Evolutionary conservation across 2,329 filamentous ascomycete genomes (phyloP).

Genomic region (Colletotrichum scovillei): DNA sequence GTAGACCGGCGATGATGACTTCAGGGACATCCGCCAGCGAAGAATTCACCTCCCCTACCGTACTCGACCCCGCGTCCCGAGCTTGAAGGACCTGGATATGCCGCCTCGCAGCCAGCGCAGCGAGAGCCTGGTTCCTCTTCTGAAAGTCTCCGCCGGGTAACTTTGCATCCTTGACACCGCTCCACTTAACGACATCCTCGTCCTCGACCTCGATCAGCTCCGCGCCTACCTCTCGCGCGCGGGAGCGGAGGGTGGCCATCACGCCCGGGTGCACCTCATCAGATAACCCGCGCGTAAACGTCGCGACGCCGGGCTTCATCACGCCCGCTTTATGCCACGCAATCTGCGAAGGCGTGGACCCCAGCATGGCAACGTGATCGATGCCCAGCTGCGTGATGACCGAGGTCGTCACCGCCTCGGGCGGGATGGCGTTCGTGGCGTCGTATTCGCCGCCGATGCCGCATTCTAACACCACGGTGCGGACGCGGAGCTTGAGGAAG

Average conservation of each 20-base stretch:
- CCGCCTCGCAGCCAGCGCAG: conserved; percentile 55
- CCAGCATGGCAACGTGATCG: conserved; percentile 74
- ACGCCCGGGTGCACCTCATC: conserved; percentile 47
- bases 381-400: conserved; percentile 76
- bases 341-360: conserved; percentile 72
- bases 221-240: conserved; percentile 66
- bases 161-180: conserved; percentile 50
- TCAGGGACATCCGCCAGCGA: conserved; percentile 56
- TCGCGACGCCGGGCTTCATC: conserved; percentile 69
- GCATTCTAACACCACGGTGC: conserved; percentile 73
- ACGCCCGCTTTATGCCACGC: conserved; percentile 82
- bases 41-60: background rate
- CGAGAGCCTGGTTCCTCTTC: conserved; percentile 67
- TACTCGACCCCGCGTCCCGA: conserved; percentile 54
- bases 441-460: conserved; percentile 77
- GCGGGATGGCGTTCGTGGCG: conserved; percentile 71
- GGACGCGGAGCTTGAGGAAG: conserved; percentile 72
- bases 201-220: conserved; percentile 48
- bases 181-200: conserved; percentile 13
- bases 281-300: conserved; percentile 47
- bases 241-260: conserved; percentile 56
- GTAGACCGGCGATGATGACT: conserved; percentile 78
- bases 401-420: conserved; percentile 62
- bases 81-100: conserved; percentile 46
- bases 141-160: conserved; percentile 68